phyloP scores from a whole-genome alignment of 2,329 filamentous ascomycete species.

The Trichoderma aggressivum region DNA sequence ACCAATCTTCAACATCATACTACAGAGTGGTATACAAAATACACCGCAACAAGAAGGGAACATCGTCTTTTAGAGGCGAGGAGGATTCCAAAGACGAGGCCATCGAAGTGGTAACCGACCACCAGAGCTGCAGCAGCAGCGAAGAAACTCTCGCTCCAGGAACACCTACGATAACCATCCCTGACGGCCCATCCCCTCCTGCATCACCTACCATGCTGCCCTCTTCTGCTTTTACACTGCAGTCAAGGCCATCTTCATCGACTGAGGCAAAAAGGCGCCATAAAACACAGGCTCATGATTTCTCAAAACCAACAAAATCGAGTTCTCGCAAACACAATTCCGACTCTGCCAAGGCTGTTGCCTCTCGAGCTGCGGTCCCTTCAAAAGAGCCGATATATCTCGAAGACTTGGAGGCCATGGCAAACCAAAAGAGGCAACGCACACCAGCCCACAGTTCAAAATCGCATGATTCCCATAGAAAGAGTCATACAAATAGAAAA shows the following conservation, averaged over 20 bases:
- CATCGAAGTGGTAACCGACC: constrained; percentile 19
- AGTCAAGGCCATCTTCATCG: not conserved
- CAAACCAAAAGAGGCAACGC: constrained; percentile 48
- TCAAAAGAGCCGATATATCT: constrained; percentile 19
- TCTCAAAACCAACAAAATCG: constrained; percentile 15
- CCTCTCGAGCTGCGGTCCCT: constrained; percentile 21
- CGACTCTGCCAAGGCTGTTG: not conserved
- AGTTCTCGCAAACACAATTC: constrained; percentile 7
- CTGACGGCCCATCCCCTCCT: constrained; percentile 3
- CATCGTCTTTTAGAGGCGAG: constrained; percentile 38
- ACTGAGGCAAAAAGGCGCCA: not conserved
- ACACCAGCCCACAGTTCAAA: constrained; percentile 30
- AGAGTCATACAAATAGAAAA: constrained; percentile 30
- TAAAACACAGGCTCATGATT: not conserved
- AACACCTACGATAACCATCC: not conserved
- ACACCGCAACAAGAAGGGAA: constrained; percentile 49
- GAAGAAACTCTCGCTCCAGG: constrained; percentile 4
- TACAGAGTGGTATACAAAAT: constrained; percentile 60
- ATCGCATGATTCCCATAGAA: constrained; percentile 9
- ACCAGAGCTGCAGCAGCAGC: not conserved
- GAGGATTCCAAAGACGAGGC: constrained; percentile 29
- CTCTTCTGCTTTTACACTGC: not conserved
- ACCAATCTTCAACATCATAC: constrained; percentile 24
- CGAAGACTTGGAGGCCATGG: constrained; percentile 19
- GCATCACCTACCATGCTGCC: not conserved